These are phyloP conservation scores for Combretum micranthum DNA, from an alignment of 345 rosid genomes.

Conservation along the genomic window DNA sequence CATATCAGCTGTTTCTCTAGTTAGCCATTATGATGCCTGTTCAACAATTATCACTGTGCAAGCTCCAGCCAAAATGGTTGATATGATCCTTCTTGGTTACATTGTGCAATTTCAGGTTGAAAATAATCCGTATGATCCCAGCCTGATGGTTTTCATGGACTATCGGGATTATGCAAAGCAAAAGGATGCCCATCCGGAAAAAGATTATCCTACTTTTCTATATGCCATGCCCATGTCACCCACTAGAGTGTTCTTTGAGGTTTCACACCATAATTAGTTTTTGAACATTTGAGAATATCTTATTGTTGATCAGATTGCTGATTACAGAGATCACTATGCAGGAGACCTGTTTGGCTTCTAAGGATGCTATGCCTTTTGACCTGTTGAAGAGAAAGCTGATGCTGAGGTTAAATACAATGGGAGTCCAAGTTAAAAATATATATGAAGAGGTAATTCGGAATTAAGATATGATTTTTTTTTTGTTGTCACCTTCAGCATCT, in stretches of 20 bases:
- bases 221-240: conserved; percentile 85
- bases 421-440: conserved; percentile 55
- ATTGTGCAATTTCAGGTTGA: conserved; percentile 54
- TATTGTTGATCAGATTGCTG: too few species aligned
- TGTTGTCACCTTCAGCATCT: too few species aligned
- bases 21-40: too few species aligned
- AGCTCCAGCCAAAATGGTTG: too few species aligned
- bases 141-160: conserved; percentile 97
- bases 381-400: conserved; percentile 65
- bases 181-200: conserved; percentile 47
- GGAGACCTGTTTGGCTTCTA: conserved; percentile 98
- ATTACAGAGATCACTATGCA: conserved; percentile 20
- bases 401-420: conserved; percentile 71
- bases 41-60: background rate
- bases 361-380: conserved; percentile 84
- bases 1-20: too few species aligned
- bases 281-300: conserved; percentile 9
- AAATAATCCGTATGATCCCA: conserved; percentile 87
- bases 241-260: conserved; percentile 90
- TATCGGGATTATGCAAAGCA: conserved; percentile 66
- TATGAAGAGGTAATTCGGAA: conserved; percentile 70
- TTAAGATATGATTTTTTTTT: too few species aligned
- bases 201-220: conserved; percentile 78
- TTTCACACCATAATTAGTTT: conserved; percentile 16
- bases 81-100: too few species aligned